Conservation (phyloP, 306 rosid species). For the Ammopiptanthus mongolicus region DNA sequence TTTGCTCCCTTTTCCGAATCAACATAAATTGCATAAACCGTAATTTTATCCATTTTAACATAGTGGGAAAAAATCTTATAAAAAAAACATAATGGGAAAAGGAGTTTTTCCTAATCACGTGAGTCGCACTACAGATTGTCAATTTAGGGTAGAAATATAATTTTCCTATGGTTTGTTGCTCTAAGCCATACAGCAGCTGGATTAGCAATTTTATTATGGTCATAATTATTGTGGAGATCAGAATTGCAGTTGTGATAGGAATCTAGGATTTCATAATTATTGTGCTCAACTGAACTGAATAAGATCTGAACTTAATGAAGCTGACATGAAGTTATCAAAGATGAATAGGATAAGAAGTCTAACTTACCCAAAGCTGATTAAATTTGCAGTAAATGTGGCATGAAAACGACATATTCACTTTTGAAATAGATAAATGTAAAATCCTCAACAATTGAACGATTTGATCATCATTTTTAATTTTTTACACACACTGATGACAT, state of each 20-base stretch:
- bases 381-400: slow-evolving; percentile 11
- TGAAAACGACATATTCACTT: slow-evolving; percentile 27
- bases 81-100: neutral
- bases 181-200: neutral
- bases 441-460: slow-evolving; percentile 18
- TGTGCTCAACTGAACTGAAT: slow-evolving; percentile 18
- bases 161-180: neutral
- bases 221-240: slow-evolving; percentile 18
- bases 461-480: neutral
- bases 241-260: neutral
- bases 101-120: neutral
- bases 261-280: slow-evolving; percentile 31
- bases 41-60: neutral
- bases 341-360: slow-evolving; percentile 12
- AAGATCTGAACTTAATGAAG: slow-evolving; percentile 28
- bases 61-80: neutral
- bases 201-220: neutral
- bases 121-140: neutral
- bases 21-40: neutral
- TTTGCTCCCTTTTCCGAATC: neutral
- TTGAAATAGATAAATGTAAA: neutral
- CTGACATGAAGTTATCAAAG: slow-evolving; percentile 22
- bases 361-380: slow-evolving; percentile 3
- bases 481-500: slow-evolving; percentile 1
- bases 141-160: neutral